phyloP scores from a whole-genome alignment of 768 basidiomycete genomes.

The Amanita fuliginea region DNA sequence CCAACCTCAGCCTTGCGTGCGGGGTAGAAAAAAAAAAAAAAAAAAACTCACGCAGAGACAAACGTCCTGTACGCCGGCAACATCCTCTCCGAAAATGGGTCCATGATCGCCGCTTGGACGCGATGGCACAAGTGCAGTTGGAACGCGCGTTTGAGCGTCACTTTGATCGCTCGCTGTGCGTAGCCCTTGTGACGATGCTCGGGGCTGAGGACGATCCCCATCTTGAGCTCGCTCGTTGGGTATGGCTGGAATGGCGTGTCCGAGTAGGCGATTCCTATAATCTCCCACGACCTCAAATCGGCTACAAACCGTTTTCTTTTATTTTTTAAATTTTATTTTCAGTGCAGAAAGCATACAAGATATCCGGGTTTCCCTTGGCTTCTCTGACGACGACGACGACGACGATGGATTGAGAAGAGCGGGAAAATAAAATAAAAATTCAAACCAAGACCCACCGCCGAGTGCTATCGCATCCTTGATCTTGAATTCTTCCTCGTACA shows the following conservation, averaged over 20 bases:
- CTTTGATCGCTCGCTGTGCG: constrained; percentile 33
- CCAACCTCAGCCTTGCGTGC: neutral
- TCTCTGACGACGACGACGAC: no score
- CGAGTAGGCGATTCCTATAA: constrained; percentile 26
- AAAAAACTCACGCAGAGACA: neutral
- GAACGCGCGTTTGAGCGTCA: constrained; percentile 38
- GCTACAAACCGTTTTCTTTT: no score
- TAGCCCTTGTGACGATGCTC: constrained; percentile 28
- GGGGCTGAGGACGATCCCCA: constrained; percentile 41
- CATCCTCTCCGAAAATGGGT: constrained; percentile 36
- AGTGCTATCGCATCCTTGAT: neutral
- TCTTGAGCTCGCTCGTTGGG: constrained; percentile 32
- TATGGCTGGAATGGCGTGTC: constrained; percentile 19
- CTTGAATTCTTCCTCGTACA: neutral
- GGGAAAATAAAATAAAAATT: no score
- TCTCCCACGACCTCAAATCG: neutral
- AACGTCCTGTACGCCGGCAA: constrained; percentile 8
- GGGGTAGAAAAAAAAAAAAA: neutral
- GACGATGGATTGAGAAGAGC: neutral
- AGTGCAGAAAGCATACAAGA: neutral
- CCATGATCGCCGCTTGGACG: constrained; percentile 40
- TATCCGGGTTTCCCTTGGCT: neutral
- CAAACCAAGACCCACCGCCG: neutral
- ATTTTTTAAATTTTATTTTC: no score
- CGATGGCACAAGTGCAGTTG: constrained; percentile 32